These are phyloP conservation scores for Tetracentron sinense DNA, from an alignment of 164 flowering plant species.

Conservation along the genomic window DNA sequence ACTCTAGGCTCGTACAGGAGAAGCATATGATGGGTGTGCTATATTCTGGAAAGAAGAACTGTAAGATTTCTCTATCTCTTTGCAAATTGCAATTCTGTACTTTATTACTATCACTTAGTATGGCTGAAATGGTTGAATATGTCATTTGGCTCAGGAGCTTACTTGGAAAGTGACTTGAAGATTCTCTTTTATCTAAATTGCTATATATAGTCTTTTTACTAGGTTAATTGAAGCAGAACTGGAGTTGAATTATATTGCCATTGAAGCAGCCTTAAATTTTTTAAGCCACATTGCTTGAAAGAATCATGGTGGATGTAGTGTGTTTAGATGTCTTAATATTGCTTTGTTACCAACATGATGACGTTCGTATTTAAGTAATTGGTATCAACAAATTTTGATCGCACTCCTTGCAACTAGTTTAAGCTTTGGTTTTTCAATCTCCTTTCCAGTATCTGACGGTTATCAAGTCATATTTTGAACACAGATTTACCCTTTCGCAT, in stretches of 20 bases:
- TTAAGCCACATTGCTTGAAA: not conserved
- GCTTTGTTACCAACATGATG: not conserved
- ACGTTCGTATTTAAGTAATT: not conserved
- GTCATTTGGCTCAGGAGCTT: not conserved
- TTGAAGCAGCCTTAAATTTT: too few species aligned
- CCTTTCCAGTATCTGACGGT: slow-evolving; percentile 1
- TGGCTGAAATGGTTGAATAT: not conserved
- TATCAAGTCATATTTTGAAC: slow-evolving; percentile 6
- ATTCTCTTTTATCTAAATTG: not conserved
- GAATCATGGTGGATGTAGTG: not conserved
- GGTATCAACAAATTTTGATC: not conserved
- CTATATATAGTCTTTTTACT: not conserved
- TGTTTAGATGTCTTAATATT: not conserved
- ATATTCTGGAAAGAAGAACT: slow-evolving; percentile 71
- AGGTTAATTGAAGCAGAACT: not conserved
- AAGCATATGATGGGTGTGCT: slow-evolving; percentile 90
- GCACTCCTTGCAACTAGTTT: not conserved
- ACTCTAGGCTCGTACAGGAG: slow-evolving; percentile 80
- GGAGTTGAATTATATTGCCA: not conserved
- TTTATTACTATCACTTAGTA: not conserved
- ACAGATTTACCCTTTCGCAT: slow-evolving; percentile 72
- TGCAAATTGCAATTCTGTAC: not conserved
- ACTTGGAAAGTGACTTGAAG: not conserved
- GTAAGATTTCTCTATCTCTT: slow-evolving; percentile 36
- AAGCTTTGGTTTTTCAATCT: not conserved